Conservation (phyloP, 23 red algal genomes). For the Gracilaria caudata region DNA sequence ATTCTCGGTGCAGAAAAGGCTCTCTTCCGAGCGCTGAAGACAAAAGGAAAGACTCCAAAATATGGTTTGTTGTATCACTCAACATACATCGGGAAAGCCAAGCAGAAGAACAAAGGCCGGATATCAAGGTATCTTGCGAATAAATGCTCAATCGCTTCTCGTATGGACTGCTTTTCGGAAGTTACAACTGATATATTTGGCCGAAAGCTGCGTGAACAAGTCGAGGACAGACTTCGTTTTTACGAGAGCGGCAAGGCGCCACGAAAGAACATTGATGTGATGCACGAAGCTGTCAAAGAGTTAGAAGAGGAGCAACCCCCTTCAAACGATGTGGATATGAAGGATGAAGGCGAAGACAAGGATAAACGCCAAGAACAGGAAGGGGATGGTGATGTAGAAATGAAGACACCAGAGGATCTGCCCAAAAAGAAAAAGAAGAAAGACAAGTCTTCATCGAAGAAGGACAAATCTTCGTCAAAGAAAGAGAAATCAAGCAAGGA, state of each 20-base stretch:
- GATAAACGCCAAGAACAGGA: neutral
- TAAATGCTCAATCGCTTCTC: constrained; percentile 91
- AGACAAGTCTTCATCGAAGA: constrained; percentile 63
- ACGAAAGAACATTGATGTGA: constrained; percentile 87
- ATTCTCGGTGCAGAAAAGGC: constrained; percentile 99
- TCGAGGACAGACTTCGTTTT: constrained; percentile 93
- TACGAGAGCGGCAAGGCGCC: constrained; percentile 87
- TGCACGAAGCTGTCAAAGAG: constrained; percentile 81
- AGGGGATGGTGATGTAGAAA: constrained; percentile 26
- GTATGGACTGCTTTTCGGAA: constrained; percentile 92
- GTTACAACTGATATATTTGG: constrained; percentile 87
- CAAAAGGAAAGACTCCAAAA: constrained; percentile 95
- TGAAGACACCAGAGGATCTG: constrained; percentile 29
- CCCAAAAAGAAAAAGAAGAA: constrained; percentile 46
- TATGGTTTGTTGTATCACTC: constrained; percentile 93
- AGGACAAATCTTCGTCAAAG: constrained; percentile 70
- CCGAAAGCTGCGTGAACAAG: constrained; percentile 84
- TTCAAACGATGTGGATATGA: constrained; percentile 36
- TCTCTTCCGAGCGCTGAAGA: constrained; percentile 97
- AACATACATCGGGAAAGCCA: constrained; percentile 91
- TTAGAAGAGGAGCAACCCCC: constrained; percentile 29
- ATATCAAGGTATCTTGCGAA: constrained; percentile 95
- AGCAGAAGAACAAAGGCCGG: constrained; percentile 92
- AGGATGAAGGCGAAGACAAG: constrained; percentile 18
- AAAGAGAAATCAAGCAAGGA: constrained; percentile 58